Percentiles rank a stretch among this genome's conserved stretches.
Conservation (phyloP, 73 alveolate species). For the Tetrahymena malaccensis region DNA sequence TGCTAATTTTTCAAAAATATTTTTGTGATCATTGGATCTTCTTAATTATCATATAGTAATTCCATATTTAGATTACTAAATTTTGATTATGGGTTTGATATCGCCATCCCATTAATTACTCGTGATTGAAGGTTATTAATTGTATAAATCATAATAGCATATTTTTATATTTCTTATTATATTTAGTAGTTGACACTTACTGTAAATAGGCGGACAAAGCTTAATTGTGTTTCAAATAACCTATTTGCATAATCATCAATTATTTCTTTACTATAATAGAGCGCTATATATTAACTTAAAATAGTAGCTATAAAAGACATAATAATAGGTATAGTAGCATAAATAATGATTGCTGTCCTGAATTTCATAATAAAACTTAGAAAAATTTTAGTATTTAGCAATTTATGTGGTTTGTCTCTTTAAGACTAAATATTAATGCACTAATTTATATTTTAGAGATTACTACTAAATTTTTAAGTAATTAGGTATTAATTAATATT, state of each 20-base stretch:
- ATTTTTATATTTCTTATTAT: background rate
- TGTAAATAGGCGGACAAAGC: background rate
- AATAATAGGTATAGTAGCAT: background rate
- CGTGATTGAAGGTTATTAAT: background rate
- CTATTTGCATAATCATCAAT: background rate
- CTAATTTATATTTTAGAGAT: too few species aligned
- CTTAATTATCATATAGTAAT: background rate
- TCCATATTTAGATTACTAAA: background rate
- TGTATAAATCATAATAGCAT: background rate
- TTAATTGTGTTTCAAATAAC: background rate
- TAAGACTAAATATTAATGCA: background rate
- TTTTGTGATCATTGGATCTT: background rate
- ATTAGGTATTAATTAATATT: too few species aligned
- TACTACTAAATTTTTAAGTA: background rate
- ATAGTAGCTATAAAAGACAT: background rate
- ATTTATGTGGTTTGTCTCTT: background rate
- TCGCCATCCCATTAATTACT: background rate
- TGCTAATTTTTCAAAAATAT: background rate
- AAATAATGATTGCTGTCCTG: background rate
- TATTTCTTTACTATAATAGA: background rate
- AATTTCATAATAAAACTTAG: background rate
- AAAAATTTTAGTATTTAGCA: background rate
- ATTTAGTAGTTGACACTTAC: background rate
- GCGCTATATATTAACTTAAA: background rate
- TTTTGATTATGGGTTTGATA: background rate